These are phyloP conservation scores for Melastoma candidum DNA, from an alignment of 441 rosid species.

Conservation along the genomic window DNA sequence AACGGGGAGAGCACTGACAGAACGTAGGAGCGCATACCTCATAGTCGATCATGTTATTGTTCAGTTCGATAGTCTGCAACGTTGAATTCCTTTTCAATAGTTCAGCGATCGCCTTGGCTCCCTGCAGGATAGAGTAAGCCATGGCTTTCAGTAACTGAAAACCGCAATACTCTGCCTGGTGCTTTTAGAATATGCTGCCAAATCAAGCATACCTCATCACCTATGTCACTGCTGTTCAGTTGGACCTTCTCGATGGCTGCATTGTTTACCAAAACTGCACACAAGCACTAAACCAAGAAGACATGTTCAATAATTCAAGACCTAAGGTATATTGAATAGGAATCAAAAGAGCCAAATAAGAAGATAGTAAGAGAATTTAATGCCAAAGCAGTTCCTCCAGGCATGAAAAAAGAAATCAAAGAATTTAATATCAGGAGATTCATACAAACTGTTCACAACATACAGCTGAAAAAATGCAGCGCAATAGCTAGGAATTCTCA, in stretches of 20 bases:
- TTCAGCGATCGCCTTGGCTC: slow-evolving; percentile 80
- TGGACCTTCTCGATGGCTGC: slow-evolving; percentile 67
- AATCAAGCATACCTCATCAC: slow-evolving; percentile 66
- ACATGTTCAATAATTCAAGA: not conserved
- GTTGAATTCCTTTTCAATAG: slow-evolving; percentile 67
- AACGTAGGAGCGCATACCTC: slow-evolving; percentile 40
- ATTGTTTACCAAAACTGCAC: slow-evolving; percentile 61
- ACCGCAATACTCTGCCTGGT: slow-evolving; percentile 2
- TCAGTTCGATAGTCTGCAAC: slow-evolving; percentile 73
- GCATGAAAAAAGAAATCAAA: too few species aligned
- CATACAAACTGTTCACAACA: too few species aligned
- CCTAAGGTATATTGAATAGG: not conserved
- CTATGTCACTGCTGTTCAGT: slow-evolving; percentile 68
- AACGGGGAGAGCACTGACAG: too few species aligned
- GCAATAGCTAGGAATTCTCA: too few species aligned
- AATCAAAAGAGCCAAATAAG: too few species aligned
- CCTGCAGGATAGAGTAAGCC: slow-evolving; percentile 37
- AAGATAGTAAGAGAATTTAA: too few species aligned
- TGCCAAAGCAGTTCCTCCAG: too few species aligned
- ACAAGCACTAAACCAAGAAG: slow-evolving; percentile 41
- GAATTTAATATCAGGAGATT: too few species aligned
- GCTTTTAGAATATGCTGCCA: not conserved
- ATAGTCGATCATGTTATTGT: slow-evolving; percentile 88
- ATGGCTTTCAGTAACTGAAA: slow-evolving; percentile 10
- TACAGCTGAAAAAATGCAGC: too few species aligned